Base-by-base conservation (phyloP, 2,329 filamentous ascomycete species). In the Magnaporthiopsis incrustans region DNA sequence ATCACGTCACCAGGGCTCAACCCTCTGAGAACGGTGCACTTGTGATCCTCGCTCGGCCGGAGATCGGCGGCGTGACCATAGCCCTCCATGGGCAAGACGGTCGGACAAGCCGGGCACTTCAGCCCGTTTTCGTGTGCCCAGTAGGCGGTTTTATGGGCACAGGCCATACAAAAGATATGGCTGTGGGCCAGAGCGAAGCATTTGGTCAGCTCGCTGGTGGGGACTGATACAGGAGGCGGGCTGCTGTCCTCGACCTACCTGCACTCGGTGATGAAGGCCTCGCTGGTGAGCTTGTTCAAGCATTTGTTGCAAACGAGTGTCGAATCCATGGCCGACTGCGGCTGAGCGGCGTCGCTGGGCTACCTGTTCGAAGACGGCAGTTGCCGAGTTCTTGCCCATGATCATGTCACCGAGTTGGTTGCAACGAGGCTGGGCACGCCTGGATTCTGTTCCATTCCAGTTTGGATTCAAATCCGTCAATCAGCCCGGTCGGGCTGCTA, bases 241-340 rank as follows among this genome's bases (percentile, higher is more conserved):
- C 14, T 5, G 38, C 38, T 18, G 14, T 44, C 15, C 38, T 44
- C 18, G 11, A 5, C 38, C 67, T 66, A 90, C 91, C 89, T 92
- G 85, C 93, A 98, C 18, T 90, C 95, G 5, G 93, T 97, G 44
- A 97, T 91, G 1, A 97, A 82, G 14, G 92, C 93, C 67, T 83
- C 82, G 57, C 90, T 86, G 44, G 79, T 81, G 44, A 97, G 81
- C 68, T 88, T 84, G 57, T 78, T 79, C 60, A 91, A 85, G 71
- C 94, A 97, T 66, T 87, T 84, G 73, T 97, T 97, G 79, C 94
- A 97, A 50, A 85, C 84, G 30, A 97, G 78, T 27, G 81, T 78
- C 65, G 88, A 85, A 65, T 96, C 91, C 90, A 96, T 95, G 53
- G 44, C 22, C 27, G 25, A 11, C 35, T 3, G 59, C 14, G 22